These are phyloP conservation scores for Rhizoctonia solani DNA, from an alignment of 1,284 basidiomycete species.

Conservation along the genomic window DNA sequence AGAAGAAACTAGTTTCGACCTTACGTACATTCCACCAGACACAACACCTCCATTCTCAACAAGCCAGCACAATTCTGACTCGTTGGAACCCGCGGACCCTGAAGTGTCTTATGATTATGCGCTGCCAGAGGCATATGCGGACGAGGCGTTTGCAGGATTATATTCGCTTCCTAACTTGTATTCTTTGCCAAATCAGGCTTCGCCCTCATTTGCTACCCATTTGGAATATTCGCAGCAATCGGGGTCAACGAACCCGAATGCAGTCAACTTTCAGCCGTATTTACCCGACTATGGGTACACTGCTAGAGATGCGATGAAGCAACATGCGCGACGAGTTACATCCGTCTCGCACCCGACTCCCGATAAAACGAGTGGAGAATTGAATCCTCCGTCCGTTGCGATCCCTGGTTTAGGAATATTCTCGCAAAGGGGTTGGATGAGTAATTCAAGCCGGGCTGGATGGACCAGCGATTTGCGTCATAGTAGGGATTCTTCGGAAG, in stretches of 20 bases:
- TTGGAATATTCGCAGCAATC: too few relatives aligned
- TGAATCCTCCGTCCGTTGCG: not conserved
- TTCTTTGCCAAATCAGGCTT: too few relatives aligned
- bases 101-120: not conserved
- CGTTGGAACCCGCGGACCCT: too few relatives aligned
- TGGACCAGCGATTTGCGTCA: too few relatives aligned
- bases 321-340: not conserved
- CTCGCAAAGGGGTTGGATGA: not conserved
- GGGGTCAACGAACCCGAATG: too few relatives aligned
- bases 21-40: not conserved
- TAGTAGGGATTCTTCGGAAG: too few relatives aligned
- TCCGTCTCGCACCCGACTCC: not conserved
- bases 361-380: not conserved
- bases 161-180: not conserved
- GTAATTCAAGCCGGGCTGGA: too few relatives aligned
- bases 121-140: not conserved
- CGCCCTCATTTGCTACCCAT: too few relatives aligned
- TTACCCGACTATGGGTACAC: not conserved
- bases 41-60: not conserved
- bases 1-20: not conserved
- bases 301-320: not conserved
- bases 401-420: not conserved
- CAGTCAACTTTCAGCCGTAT: not conserved
- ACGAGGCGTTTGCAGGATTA: not conserved
- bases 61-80: too few relatives aligned